Conservation (phyloP, 2,329 filamentous ascomycete species). For the Amesomyces nigricolor region DNA sequence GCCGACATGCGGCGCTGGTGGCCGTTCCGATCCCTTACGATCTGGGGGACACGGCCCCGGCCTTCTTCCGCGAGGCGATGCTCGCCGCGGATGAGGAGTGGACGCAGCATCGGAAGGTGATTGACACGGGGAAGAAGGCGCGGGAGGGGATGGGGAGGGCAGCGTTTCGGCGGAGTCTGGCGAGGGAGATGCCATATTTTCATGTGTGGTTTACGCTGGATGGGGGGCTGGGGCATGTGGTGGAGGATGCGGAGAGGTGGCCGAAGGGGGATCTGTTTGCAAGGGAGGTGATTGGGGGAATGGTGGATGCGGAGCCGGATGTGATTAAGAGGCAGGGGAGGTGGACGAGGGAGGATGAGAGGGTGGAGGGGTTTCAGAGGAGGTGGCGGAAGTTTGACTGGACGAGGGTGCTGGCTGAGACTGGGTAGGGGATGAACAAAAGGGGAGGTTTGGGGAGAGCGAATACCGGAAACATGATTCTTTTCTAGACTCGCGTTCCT, state of each 20-base stretch:
- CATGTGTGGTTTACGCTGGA: constrained; percentile 94
- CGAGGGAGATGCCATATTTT: constrained; percentile 98
- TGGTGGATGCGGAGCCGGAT: constrained; percentile 76
- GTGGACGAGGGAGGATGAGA: constrained; percentile 66
- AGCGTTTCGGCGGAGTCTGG: constrained; percentile 76
- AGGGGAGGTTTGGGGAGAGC: not conserved
- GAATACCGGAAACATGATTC: no score
- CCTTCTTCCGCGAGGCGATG: constrained; percentile 94
- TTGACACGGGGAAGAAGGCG: constrained; percentile 70
- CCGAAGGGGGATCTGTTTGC: constrained; percentile 90
- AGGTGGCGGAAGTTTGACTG: constrained; percentile 93
- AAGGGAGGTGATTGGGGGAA: constrained; percentile 83
- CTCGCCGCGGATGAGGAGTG: constrained; percentile 84
- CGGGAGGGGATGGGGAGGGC: constrained; percentile 66
- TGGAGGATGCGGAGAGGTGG: constrained; percentile 82
- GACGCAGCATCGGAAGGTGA: constrained; percentile 91
- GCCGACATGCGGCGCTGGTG: constrained; percentile 77
- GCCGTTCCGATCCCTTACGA: constrained; percentile 85
- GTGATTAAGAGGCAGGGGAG: constrained; percentile 84
- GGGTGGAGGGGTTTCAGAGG: constrained; percentile 74
- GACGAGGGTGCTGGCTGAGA: constrained; percentile 52
- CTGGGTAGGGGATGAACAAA: not conserved
- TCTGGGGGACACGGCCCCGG: constrained; percentile 84
- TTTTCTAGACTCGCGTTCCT: no score
- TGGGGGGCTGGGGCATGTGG: constrained; percentile 84